Evolutionary conservation across 1,284 basidiomycete species (phyloP).

Genomic region (Papiliotrema fonsecae): DNA sequence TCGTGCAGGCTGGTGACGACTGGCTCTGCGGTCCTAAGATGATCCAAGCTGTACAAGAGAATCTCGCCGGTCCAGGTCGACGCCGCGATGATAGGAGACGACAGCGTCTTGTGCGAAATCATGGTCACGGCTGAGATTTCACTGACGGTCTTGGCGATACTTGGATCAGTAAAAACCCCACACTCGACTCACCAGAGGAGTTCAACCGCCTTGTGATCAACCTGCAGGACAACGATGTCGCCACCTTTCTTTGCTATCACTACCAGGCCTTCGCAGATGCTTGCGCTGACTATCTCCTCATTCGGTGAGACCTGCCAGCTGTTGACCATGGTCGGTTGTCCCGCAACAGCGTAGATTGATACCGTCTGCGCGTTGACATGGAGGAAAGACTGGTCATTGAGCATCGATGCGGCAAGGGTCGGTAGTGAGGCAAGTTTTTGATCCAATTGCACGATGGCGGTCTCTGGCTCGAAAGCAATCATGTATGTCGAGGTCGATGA

Average conservation of each 20-base stretch:
- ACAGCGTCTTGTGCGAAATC: neutral
- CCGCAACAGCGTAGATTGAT: constrained; percentile 47
- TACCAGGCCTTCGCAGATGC: constrained; percentile 61
- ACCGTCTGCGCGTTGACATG: constrained; percentile 66
- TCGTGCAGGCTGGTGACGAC: constrained; percentile 13
- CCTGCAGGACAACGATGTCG: constrained; percentile 54
- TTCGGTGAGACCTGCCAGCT: constrained; percentile 30
- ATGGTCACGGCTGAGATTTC: constrained; percentile 6
- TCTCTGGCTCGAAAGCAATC: constrained; percentile 43
- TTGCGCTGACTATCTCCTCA: constrained; percentile 61
- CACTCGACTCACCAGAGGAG: constrained; percentile 10
- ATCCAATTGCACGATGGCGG: constrained; percentile 42
- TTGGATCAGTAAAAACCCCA: neutral
- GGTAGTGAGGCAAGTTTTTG: constrained; percentile 46
- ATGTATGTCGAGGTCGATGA: constrained; percentile 18
- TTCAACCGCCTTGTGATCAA: constrained; percentile 25
- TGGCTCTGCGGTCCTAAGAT: constrained; percentile 43
- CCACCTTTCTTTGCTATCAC: constrained; percentile 62
- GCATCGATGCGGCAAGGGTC: constrained; percentile 63
- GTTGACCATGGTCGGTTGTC: constrained; percentile 3
- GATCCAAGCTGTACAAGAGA: constrained; percentile 56
- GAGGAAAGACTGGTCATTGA: constrained; percentile 52
- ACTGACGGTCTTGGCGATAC: neutral
- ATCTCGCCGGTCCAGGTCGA: constrained; percentile 74
- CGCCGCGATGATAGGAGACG: constrained; percentile 50